These are phyloP conservation scores for Penicillium sp. DNA, from an alignment of 2,329 filamentous ascomycete species.

Conservation along the genomic window DNA sequence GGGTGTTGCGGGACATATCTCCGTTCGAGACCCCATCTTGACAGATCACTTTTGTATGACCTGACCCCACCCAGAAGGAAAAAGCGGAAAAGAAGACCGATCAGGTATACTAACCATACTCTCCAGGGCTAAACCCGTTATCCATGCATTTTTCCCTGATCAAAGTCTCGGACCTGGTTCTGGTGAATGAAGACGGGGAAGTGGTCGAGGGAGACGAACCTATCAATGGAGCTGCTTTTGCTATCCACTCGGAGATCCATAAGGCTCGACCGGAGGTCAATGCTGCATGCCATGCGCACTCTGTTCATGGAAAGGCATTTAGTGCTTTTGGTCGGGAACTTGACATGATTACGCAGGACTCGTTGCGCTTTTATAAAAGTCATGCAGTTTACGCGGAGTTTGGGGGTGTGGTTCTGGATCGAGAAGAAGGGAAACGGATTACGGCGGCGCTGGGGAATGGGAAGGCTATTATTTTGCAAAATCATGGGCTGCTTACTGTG, in stretches of 20 bases:
- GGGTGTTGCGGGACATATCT: constrained; percentile 69
- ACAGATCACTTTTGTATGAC: constrained; percentile 55
- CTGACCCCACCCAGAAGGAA: too few relatives aligned
- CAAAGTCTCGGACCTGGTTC: constrained; percentile 38
- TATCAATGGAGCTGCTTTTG: constrained; percentile 49
- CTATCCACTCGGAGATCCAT: constrained; percentile 48
- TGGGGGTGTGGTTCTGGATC: constrained; percentile 59
- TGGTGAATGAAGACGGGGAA: constrained; percentile 46
- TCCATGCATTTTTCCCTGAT: constrained; percentile 57
- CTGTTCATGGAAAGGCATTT: constrained; percentile 48
- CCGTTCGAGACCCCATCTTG: constrained; percentile 64
- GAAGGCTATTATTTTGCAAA: constrained; percentile 62
- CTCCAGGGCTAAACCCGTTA: constrained; percentile 59
- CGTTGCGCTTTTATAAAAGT: constrained; percentile 15
- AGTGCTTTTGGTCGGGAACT: constrained; percentile 41
- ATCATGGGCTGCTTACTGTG: constrained; percentile 68
- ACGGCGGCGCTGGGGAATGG: constrained; percentile 59
- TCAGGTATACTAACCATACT: background rate
- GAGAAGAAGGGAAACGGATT: constrained; percentile 62
- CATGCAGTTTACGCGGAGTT: constrained; percentile 44
- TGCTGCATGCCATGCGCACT: constrained; percentile 49
- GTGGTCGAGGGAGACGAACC: constrained; percentile 44
- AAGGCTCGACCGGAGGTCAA: constrained; percentile 58
- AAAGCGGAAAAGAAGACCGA: background rate
- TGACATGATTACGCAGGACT: constrained; percentile 30